These are phyloP conservation scores for Candolleomyces eurysporus DNA, from an alignment of 768 basidiomycete species.

Conservation along the genomic window DNA sequence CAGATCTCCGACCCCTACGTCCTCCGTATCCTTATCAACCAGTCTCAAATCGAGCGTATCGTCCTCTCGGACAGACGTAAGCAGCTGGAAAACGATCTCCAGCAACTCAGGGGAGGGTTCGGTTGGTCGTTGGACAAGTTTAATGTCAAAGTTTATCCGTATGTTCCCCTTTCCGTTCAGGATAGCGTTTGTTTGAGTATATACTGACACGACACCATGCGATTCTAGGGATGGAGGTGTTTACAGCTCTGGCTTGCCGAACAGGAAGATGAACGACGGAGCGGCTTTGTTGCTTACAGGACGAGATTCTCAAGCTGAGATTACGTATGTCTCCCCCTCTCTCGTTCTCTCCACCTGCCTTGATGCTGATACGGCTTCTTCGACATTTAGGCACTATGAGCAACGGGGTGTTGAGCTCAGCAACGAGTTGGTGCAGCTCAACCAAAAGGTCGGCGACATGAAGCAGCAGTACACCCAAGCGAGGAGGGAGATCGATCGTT, in stretches of 20 bases:
- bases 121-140: conserved; percentile 67
- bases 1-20: conserved; percentile 78
- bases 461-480: conserved; percentile 25
- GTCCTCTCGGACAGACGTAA: conserved; percentile 63
- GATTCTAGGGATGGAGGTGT: conserved; percentile 69
- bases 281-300: conserved; percentile 52
- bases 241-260: conserved; percentile 41
- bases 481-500: conserved; percentile 24
- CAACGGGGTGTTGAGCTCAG: conserved; percentile 39
- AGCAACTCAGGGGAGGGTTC: conserved; percentile 45
- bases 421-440: conserved; percentile 28
- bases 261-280: conserved; percentile 28
- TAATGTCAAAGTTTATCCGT: conserved; percentile 65
- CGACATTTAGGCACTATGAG: conserved; percentile 42
- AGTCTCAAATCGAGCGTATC: conserved; percentile 64
- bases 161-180: conserved; percentile 24
- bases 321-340: conserved; percentile 35
- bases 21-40: conserved; percentile 79
- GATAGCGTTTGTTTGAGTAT: not conserved
- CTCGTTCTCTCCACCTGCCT: not conserved
- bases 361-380: not conserved
- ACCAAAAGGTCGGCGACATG: conserved; percentile 18
- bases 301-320: conserved; percentile 46
- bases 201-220: not conserved
- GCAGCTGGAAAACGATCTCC: conserved; percentile 57